Percentiles rank a stretch among this genome's conserved stretches.
These are phyloP conservation scores for Pugionium dolabratum DNA, from an alignment of 345 rosid species.

Conservation along the genomic window DNA sequence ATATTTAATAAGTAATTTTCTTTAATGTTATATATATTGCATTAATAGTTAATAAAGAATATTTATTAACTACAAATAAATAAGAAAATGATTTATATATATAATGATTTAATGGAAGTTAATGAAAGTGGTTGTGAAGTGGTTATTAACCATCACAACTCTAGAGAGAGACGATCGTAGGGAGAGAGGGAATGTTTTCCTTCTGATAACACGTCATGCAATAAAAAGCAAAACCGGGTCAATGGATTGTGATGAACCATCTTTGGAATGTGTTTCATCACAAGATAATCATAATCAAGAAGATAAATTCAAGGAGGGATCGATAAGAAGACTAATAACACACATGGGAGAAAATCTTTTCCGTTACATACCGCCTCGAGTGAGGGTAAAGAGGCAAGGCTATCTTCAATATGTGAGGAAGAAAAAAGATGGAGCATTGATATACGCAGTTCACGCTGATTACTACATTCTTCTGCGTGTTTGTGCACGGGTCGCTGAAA, in stretches of 20 bases:
- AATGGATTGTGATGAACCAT: neutral
- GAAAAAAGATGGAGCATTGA: constrained; percentile 53
- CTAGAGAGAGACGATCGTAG: too few relatives aligned
- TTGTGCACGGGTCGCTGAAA: constrained; percentile 59
- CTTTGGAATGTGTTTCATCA: constrained; percentile 10
- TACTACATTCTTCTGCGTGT: constrained; percentile 74
- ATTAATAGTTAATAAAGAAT: too few relatives aligned
- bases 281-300: constrained; percentile 10
- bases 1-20: too few relatives aligned
- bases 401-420: constrained; percentile 69
- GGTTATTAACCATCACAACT: too few relatives aligned
- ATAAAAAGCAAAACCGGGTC: neutral
- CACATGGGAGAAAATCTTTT: constrained; percentile 77
- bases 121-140: too few relatives aligned
- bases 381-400: constrained; percentile 53
- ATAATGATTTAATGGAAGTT: too few relatives aligned
- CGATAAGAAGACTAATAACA: constrained; percentile 49
- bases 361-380: constrained; percentile 71
- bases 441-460: constrained; percentile 73
- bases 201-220: too few relatives aligned
- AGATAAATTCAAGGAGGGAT: constrained; percentile 31
- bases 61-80: too few relatives aligned
- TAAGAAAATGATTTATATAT: too few relatives aligned
- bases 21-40: too few relatives aligned
- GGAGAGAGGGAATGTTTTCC: too few relatives aligned